Conservation (phyloP, 768 basidiomycete species). For the Kwoniella sp. region DNA sequence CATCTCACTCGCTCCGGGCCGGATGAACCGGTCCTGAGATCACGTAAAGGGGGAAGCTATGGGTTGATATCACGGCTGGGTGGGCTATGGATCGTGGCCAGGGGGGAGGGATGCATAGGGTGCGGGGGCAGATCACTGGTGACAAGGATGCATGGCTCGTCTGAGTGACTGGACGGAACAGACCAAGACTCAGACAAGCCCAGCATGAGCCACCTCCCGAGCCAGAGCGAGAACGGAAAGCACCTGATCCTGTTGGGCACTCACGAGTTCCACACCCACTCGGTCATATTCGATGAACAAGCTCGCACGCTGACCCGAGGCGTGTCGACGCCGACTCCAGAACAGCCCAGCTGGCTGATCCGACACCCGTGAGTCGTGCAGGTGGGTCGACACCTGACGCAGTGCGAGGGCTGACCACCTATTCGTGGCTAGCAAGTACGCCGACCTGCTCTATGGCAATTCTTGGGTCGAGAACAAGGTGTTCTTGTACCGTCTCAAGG, state of each 20-base stretch:
- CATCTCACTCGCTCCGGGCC: too few relatives aligned
- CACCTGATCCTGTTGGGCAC: constrained; percentile 28
- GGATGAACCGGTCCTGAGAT: too few relatives aligned
- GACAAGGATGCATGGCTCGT: too few relatives aligned
- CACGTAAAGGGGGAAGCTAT: too few relatives aligned
- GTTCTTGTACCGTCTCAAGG: constrained; percentile 2
- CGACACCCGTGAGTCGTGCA: constrained; percentile 11
- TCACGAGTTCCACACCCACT: constrained; percentile 19
- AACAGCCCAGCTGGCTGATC: constrained; percentile 17
- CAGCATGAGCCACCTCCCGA: too few relatives aligned
- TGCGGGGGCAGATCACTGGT: too few relatives aligned
- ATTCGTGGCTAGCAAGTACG: constrained; percentile 1
- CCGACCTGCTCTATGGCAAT: constrained; percentile 16
- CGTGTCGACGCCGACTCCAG: background rate
- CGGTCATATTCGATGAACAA: constrained; percentile 19
- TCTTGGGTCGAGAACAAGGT: constrained; percentile 14
- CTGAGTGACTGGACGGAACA: too few relatives aligned
- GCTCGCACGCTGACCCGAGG: constrained; percentile 1
- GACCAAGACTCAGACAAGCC: too few relatives aligned
- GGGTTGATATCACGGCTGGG: too few relatives aligned
- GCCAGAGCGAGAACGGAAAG: too few relatives aligned
- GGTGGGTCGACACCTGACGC: background rate
- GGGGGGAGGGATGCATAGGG: too few relatives aligned
- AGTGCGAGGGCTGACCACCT: background rate
- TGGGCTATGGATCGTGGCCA: too few relatives aligned